Base-by-base conservation (phyloP, 306 rosid species). In the Ammopiptanthus mongolicus region DNA sequence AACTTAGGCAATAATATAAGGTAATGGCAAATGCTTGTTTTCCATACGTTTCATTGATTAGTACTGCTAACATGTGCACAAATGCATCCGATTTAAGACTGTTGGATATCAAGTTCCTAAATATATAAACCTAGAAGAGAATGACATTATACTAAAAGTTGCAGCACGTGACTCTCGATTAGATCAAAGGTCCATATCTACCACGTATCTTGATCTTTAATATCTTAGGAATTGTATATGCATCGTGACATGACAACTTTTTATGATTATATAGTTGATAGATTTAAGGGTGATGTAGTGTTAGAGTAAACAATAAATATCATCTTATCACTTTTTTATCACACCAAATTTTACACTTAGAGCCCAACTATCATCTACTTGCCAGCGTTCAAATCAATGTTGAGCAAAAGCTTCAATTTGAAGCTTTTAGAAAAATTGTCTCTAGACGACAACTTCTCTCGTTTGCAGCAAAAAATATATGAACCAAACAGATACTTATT, bases 151-250 rank as follows among this genome's bases (percentile, higher is more conserved):
- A 47, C 64, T 11, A 59, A 68, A 39, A 80, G 77, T 50, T 51
- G 23, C 15, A 34, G 25, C 83, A 69, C 66, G 84, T 86, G 80
- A 82, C 28, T 75, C 74, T 70, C 63, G 78, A 70, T 81, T 78
- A 50, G 69, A 75, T 74, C 71, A 67, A 59, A 75, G 57, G 75
- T 48, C 17, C 56, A 21, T 66, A 48, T 78, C 71, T 19, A 44
- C 60, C 31, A 23, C 57, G 62, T 42, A 73, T 77, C 62, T 68
- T 59, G 73, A 53, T 76, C 65, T 18, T 8, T 74, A 74, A 29
- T 65, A 66, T 47, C 81, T 63, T 47, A 48, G 64, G 61, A 42
- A 21, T 47, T 58, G 57, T 71, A 76, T 39, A 23, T 62, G 28
- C 25, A 75, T 23, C 44, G 50, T 39, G 51, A 36, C 19, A 9